Evolutionary conservation across 345 rosid species (phyloP).

Genomic region (Eucalyptus paniculata): DNA sequence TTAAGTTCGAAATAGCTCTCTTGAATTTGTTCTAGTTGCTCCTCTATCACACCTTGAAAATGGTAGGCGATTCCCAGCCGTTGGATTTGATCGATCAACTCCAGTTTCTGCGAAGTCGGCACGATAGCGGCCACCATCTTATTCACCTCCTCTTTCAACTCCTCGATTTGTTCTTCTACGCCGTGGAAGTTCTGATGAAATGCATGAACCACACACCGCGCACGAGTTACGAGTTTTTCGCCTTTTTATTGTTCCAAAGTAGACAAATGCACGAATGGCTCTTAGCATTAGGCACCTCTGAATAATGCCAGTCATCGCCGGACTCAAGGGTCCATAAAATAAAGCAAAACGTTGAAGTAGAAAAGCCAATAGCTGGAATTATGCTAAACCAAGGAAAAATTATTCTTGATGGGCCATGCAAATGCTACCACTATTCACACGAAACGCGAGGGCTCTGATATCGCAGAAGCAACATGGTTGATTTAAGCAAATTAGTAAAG

Average conservation of each 20-base stretch:
- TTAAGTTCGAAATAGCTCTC: background rate
- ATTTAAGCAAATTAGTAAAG: background rate
- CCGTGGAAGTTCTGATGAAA: background rate
- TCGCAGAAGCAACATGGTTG: background rate
- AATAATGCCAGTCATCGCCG: background rate
- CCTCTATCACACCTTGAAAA: constrained; percentile 10
- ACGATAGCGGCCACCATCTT: background rate
- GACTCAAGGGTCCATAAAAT: background rate
- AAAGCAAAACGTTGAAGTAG: background rate
- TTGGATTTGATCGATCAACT: constrained; percentile 18
- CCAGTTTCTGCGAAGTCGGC: background rate
- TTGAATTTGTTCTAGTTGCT: background rate
- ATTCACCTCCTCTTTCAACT: constrained; percentile 1
- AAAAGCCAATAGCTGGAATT: background rate
- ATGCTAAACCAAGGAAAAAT: background rate
- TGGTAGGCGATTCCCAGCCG: constrained; percentile 30
- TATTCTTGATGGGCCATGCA: background rate
- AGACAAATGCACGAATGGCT: background rate
- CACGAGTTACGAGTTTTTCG: background rate
- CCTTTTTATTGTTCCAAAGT: background rate
- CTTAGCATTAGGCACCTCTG: background rate
- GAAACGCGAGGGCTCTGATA: background rate
- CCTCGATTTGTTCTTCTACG: background rate
- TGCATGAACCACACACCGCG: background rate
- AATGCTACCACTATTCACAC: background rate